Percentiles rank a stretch among this genome's conserved stretches.
Evolutionary conservation across 805 yeast species (phyloP).

Genomic region (Candida xyloterini): DNA sequence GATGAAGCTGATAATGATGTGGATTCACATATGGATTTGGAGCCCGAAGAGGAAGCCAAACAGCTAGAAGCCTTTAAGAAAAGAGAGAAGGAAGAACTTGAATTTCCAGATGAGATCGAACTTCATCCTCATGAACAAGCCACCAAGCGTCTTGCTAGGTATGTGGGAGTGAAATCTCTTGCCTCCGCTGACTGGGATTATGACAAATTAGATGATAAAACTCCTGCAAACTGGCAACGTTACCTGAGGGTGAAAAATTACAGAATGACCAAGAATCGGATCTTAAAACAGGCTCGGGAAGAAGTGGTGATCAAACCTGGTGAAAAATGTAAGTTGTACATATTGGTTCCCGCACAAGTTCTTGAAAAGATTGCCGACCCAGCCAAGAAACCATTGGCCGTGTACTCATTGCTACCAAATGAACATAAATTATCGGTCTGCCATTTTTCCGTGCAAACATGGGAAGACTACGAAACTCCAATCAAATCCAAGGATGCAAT

Average conservation of each 20-base stretch:
- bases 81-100: conserved; percentile 76
- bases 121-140: conserved; percentile 74
- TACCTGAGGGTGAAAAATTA: conserved; percentile 72
- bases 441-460: conserved; percentile 76
- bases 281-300: conserved; percentile 55
- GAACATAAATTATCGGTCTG: conserved; percentile 85
- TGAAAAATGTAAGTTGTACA: conserved; percentile 52
- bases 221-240: conserved; percentile 75
- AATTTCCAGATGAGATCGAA: conserved; percentile 95
- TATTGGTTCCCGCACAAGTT: conserved; percentile 53
- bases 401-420: conserved; percentile 75
- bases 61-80: conserved; percentile 69
- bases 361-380: conserved; percentile 45
- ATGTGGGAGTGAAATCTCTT: conserved; percentile 84
- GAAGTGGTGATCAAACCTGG: conserved; percentile 59
- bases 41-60: conserved; percentile 78
- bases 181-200: conserved; percentile 83
- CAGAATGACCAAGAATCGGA: conserved; percentile 68
- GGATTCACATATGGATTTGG: conserved; percentile 68
- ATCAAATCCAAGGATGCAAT: conserved; percentile 78
- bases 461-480: conserved; percentile 89
- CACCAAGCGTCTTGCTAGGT: conserved; percentile 67
- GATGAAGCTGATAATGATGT: conserved; percentile 36
- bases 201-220: conserved; percentile 71
- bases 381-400: conserved; percentile 47